Conservation (phyloP, 2,329 filamentous ascomycete genomes). For the Claviceps monticola region DNA sequence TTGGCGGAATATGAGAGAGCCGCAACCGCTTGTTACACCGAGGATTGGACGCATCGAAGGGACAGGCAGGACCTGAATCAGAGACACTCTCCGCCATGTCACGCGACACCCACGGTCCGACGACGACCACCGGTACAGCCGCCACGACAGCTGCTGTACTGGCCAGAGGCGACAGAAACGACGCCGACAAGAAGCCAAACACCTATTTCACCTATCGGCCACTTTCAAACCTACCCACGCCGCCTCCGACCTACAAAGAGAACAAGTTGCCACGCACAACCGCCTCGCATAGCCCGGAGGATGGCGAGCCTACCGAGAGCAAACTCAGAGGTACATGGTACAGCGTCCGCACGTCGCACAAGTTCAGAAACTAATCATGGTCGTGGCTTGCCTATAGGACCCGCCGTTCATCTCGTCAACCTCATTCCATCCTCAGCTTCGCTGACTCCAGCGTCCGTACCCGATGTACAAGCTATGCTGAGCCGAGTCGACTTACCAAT, state of each 20-base stretch:
- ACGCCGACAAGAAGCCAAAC: slow-evolving; percentile 17
- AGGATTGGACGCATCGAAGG: slow-evolving; percentile 3
- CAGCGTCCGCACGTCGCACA: neutral
- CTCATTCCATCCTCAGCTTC: slow-evolving; percentile 51
- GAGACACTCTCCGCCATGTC: slow-evolving; percentile 1
- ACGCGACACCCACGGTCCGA: neutral
- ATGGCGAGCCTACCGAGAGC: slow-evolving; percentile 29
- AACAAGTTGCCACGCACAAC: slow-evolving; percentile 25
- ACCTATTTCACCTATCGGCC: slow-evolving; percentile 52
- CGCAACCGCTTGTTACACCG: neutral
- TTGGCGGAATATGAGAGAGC: slow-evolving; percentile 7
- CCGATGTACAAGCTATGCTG: slow-evolving; percentile 47
- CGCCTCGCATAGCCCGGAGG: slow-evolving; percentile 21
- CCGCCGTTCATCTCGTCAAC: slow-evolving; percentile 52
- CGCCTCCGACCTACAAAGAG: slow-evolving; percentile 39
- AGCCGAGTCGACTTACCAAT: slow-evolving; percentile 42
- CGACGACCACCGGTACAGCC: slow-evolving; percentile 21
- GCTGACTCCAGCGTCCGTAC: slow-evolving; percentile 41
- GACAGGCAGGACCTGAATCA: neutral
- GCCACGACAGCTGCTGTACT: no score
- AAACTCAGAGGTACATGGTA: slow-evolving; percentile 23
- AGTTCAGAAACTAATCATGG: neutral
- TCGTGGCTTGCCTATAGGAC: slow-evolving; percentile 28
- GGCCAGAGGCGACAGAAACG: no score
- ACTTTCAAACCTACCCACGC: slow-evolving; percentile 53